Percentiles rank a stretch among this genome's conserved stretches.
phyloP scores from a whole-genome alignment of 2,329 filamentous ascomycete species.

The Verticillium albo-atrum region DNA sequence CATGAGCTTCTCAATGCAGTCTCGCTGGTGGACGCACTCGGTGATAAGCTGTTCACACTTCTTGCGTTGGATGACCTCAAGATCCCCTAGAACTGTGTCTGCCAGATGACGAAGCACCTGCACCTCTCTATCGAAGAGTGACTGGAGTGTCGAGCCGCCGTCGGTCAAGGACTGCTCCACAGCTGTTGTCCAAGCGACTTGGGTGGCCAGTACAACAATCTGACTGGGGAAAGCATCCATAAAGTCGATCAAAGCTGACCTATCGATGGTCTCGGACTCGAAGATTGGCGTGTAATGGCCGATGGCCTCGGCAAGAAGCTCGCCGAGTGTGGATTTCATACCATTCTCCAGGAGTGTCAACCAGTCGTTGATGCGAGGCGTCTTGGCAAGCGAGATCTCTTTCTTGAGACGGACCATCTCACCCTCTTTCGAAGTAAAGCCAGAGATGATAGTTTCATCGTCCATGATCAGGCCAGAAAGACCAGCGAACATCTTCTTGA shows the following conservation, averaged over 20 bases:
- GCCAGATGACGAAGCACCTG: conserved; percentile 82
- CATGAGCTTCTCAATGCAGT: conserved; percentile 83
- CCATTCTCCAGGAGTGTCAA: conserved; percentile 85
- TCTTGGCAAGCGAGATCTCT: conserved; percentile 88
- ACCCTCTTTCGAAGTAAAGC: conserved; percentile 92
- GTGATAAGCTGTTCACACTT: conserved; percentile 99
- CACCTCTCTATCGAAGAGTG: conserved; percentile 76
- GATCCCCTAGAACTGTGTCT: conserved; percentile 81
- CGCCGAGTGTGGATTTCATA: conserved; percentile 92
- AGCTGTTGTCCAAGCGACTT: conserved; percentile 87
- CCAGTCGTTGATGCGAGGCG: conserved; percentile 98
- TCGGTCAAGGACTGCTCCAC: conserved; percentile 73
- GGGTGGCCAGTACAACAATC: conserved; percentile 89
- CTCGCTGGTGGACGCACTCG: conserved; percentile 96
- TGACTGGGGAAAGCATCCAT: conserved; percentile 85
- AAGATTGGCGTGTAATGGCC: conserved; percentile 79
- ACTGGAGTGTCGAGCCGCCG: conserved; percentile 64
- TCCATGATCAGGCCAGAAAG: conserved; percentile 87
- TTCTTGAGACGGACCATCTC: conserved; percentile 85
- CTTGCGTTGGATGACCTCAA: conserved; percentile 82
- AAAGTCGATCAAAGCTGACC: conserved; percentile 69
- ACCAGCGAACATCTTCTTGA: conserved; percentile 99
- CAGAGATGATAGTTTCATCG: conserved; percentile 83
- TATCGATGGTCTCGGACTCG: conserved; percentile 64
- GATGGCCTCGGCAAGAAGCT: conserved; percentile 82